These are phyloP conservation scores for Dendrobium officinale DNA, from an alignment of 106 monocot species.

Conservation along the genomic window DNA sequence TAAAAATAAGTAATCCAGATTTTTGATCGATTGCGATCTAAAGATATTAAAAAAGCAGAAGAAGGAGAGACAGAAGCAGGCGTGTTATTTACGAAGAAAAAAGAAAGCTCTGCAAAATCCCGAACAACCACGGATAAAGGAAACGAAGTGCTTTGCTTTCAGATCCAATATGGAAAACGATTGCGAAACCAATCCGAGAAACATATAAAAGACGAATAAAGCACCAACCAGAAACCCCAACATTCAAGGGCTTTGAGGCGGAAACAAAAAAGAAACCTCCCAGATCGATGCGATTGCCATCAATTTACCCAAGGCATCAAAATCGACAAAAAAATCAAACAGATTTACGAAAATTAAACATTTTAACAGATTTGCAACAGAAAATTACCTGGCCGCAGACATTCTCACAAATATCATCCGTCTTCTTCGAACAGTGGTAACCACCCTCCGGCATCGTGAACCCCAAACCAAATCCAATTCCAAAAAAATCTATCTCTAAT, in stretches of 20 bases:
- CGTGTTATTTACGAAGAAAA: not conserved
- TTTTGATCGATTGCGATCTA: not conserved
- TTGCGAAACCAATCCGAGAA: not conserved
- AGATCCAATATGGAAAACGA: not conserved
- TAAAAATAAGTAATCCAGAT: not conserved
- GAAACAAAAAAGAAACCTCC: not conserved
- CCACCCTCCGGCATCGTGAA: slow-evolving; percentile 21
- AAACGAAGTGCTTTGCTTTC: not conserved
- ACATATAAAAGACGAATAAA: not conserved
- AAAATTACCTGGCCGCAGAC: slow-evolving; percentile 37
- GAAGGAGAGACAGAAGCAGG: not conserved
- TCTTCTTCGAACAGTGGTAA: slow-evolving; percentile 35
- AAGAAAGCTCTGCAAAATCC: not conserved
- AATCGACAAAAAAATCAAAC: not conserved
- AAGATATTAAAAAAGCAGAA: not conserved
- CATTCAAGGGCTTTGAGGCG: not conserved
- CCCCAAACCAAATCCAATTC: not conserved
- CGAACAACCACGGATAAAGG: not conserved
- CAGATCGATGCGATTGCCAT: not conserved
- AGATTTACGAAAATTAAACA: not conserved
- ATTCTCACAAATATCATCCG: slow-evolving; percentile 43
- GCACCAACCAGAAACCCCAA: not conserved
- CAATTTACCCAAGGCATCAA: not conserved
- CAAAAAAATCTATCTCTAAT: not conserved
- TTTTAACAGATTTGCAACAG: not conserved